Evolutionary conservation across 2,329 filamentous ascomycete genomes (phyloP), one percentile per base, ranked within the genome.

Genomic region (Cryoendolithus antarcticus): DNA sequence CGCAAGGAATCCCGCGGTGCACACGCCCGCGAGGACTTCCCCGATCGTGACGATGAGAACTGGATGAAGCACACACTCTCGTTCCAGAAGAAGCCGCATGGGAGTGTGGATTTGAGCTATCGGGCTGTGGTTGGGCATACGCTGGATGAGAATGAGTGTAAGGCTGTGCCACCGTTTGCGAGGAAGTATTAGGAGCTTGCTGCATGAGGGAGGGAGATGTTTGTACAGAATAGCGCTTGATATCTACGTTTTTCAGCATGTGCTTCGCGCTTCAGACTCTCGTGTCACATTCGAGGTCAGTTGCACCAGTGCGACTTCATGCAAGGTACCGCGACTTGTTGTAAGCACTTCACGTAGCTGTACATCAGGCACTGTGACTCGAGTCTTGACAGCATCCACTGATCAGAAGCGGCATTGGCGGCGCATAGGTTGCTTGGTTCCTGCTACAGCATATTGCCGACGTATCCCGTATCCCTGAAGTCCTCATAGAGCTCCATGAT

Each of bases 21-120:
- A 15, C 91, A 98, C 66, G 91, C 91, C 50, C 83, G 91, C 51
- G 91, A 98, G 71, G 91, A 98, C 62, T 96, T 65, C 74, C 89
- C 89, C 42, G 88, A 96, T 11, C 82, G 91, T 70, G 85, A 96
- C 60, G 91, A 98, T 61, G 73, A 80, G 65, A 82, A 93, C 64
- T 96, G 89, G 89, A 95, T 95, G 89, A 96, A 96, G 80, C 91
- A 98, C 75, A 93, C 86, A 34, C 75, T 98, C 45, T 86, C 81
- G 50, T 98, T 82, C 82, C 91, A 98, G 74, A 93, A 86, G 80
- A 63, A 80, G 60, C 84, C 88, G 28, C 89, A 96, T 57, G 82
- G 82, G 59, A 77, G 86, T 68, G 77, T 91, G 40, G 82, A 96
- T 45, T 71, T 96, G 47, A 71, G 76, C 47, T 96, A 96, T 75